A percentile compares a stretch with the other conserved stretches of the same genome.
phyloP scores from a whole-genome alignment of 1,284 basidiomycete genomes.

The Apiotrichum brassicae region DNA sequence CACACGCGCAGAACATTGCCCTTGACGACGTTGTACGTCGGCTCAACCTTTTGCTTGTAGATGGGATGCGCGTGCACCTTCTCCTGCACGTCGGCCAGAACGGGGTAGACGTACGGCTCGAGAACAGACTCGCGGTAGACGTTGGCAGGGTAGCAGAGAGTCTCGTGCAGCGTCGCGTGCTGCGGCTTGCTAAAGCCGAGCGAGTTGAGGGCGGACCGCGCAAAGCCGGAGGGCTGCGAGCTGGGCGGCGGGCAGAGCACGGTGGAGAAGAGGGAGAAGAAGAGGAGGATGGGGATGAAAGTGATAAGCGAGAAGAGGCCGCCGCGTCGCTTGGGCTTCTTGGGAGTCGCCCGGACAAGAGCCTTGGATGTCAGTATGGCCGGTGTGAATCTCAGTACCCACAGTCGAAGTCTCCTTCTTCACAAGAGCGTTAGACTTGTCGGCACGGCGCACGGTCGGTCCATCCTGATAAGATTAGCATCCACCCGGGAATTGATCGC shows the following conservation, averaged over 20 bases:
- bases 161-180: slow-evolving; percentile 28
- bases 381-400: not conserved
- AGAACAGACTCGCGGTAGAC: slow-evolving; percentile 36
- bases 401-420: not conserved
- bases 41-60: slow-evolving; percentile 28
- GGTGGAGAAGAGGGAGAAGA: slow-evolving; percentile 38
- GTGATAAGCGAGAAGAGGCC: slow-evolving; percentile 30
- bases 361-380: not conserved
- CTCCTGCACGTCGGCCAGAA: slow-evolving; percentile 23
- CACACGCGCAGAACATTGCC: slow-evolving; percentile 15
- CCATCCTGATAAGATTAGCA: not conserved
- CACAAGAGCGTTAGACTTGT: not conserved
- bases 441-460: not conserved
- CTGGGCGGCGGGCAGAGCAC: slow-evolving; percentile 37
- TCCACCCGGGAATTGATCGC: not conserved
- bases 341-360: not conserved
- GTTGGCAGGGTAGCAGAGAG: slow-evolving; percentile 41
- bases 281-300: slow-evolving; percentile 34
- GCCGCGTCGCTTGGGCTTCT: slow-evolving; percentile 13
- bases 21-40: slow-evolving; percentile 16
- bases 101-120: slow-evolving; percentile 33
- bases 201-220: slow-evolving; percentile 28
- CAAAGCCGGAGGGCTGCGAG: slow-evolving; percentile 19
- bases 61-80: slow-evolving; percentile 21
- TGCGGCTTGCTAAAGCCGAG: slow-evolving; percentile 22